Evolutionary conservation across 331 rosid genomes (phyloP), one percentile per base, ranked within the genome.

Genomic region (Erythrophleum ivorense): DNA sequence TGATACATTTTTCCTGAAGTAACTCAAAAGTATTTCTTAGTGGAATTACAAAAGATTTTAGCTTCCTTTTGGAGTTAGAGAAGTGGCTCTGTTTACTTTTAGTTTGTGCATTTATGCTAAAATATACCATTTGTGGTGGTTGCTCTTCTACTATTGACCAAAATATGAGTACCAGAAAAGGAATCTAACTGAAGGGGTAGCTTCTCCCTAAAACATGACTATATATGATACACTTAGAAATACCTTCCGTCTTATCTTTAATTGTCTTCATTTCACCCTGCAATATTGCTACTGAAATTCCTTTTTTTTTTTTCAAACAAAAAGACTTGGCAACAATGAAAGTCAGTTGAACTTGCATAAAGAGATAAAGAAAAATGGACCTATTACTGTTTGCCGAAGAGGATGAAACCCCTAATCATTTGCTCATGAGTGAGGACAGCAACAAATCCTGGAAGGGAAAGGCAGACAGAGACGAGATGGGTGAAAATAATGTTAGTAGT

Each of bases 371-470:
- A 78, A 55, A 84, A 88, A 90, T 95, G 98, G 99, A 95, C 79
- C 71, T 95, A 73, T 82, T 89, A 83, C 84, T 86, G 75, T 89
- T 93, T 85, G 89, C 81, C 11, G 88, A 91, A 36, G 93, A 86
- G 83, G 92, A 88, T 66, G 91, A 86, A 79, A 86, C 76, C 58
- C 86, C 91, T 3, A 78, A 79, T 88, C 75, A 48, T 77, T 80
- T 87, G 67, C 83, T 83, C 85, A 84, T 84, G 84, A 95, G 97
- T 14, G 96, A 93, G 89, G 98, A 93, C 73, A 91, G 96, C 86
- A 86, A 65, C 87, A 85, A 75, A 29, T 63, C 68, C 19, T 63
- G 72, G 84, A 91, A 77, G 62, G 85, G 60, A 60, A 85, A 80
- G 38, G 74, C 79, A 21, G 86, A 71, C 75, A 86, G 87, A 68